These are phyloP conservation scores for Parafenestella ontariensis DNA, from an alignment of 2,329 filamentous ascomycete genomes.

Conservation along the genomic window DNA sequence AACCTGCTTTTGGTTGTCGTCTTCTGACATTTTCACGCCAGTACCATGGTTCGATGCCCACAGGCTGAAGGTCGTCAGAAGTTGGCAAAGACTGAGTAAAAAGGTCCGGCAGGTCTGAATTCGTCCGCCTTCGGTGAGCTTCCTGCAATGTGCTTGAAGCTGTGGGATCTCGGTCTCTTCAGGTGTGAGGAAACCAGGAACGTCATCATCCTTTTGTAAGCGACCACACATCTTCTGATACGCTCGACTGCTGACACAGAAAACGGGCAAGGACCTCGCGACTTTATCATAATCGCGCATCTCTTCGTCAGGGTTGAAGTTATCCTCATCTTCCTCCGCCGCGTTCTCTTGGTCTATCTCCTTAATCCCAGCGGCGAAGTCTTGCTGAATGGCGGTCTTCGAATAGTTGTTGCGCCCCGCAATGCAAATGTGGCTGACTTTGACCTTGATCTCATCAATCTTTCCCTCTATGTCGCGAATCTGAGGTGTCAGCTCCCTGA, in stretches of 20 bases:
- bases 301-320: slow-evolving; percentile 63
- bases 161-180: slow-evolving; percentile 65
- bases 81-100: slow-evolving; percentile 58
- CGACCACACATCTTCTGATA: slow-evolving; percentile 69
- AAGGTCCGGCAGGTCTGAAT: slow-evolving; percentile 57
- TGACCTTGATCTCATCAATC: slow-evolving; percentile 39
- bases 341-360: slow-evolving; percentile 66
- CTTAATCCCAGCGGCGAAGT: slow-evolving; percentile 66
- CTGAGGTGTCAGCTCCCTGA: slow-evolving; percentile 38
- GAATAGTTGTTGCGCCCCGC: slow-evolving; percentile 64
- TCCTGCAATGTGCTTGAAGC: slow-evolving; percentile 65
- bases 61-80: slow-evolving; percentile 61
- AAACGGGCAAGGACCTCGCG: slow-evolving; percentile 64
- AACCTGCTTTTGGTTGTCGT: slow-evolving; percentile 50
- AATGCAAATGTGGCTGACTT: slow-evolving; percentile 57
- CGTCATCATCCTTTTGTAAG: slow-evolving; percentile 59
- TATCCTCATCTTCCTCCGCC: slow-evolving; percentile 60
- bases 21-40: slow-evolving; percentile 50
- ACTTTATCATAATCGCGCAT: slow-evolving; percentile 65
- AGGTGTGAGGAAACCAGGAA: slow-evolving; percentile 60
- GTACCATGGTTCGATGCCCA: slow-evolving; percentile 57
- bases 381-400: slow-evolving; percentile 60
- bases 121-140: slow-evolving; percentile 61
- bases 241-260: slow-evolving; percentile 68
- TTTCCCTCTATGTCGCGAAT: slow-evolving; percentile 40